Conservation (phyloP, 768 basidiomycete genomes). For the Leccinum broughii region DNA sequence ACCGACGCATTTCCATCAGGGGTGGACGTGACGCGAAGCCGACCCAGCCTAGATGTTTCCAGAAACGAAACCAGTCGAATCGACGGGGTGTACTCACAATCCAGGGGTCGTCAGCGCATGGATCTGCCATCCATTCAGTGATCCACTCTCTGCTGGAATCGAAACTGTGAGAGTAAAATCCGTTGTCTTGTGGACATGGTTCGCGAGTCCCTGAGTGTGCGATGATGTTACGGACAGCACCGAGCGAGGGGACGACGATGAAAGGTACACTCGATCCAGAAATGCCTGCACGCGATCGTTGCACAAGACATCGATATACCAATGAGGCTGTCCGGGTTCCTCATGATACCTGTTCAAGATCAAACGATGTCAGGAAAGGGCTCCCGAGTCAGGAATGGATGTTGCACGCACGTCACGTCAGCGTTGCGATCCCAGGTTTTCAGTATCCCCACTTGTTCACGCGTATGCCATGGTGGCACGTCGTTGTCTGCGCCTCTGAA, state of each 20-base stretch:
- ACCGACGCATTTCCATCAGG: slow-evolving; percentile 10
- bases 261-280: slow-evolving; percentile 39
- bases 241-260: background rate
- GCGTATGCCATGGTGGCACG: slow-evolving; percentile 84
- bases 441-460: slow-evolving; percentile 63
- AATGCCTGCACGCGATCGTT: slow-evolving; percentile 58
- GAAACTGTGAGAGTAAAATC: slow-evolving; percentile 74
- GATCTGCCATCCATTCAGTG: slow-evolving; percentile 71
- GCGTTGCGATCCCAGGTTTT: slow-evolving; percentile 55
- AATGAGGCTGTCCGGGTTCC: slow-evolving; percentile 63
- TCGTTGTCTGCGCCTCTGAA: slow-evolving; percentile 76
- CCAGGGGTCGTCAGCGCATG: slow-evolving; percentile 62
- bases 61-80: background rate
- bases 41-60: slow-evolving; percentile 15
- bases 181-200: background rate
- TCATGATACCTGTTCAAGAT: slow-evolving; percentile 55
- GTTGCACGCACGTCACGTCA: slow-evolving; percentile 49
- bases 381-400: background rate
- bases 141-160: slow-evolving; percentile 65
- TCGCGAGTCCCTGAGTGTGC: background rate
- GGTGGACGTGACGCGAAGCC: slow-evolving; percentile 18
- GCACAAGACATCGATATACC: slow-evolving; percentile 62
- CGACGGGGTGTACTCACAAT: slow-evolving; percentile 44
- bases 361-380: background rate
- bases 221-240: background rate